phyloP scores from a whole-genome alignment of 306 rosid species.

The Lagenaria siceraria region DNA sequence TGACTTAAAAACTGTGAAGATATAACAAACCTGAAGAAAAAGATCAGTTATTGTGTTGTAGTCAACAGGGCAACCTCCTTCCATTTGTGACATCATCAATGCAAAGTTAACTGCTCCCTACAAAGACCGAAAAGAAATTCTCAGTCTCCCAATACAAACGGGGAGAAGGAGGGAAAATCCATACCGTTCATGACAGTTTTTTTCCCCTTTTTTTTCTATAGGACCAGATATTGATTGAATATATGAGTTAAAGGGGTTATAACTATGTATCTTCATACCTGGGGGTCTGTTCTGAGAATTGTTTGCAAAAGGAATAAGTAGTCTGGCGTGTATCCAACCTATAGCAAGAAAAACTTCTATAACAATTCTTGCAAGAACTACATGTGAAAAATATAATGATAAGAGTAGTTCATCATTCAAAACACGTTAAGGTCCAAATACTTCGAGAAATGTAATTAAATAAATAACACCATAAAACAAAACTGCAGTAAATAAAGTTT shows the following conservation, averaged over 20 bases:
- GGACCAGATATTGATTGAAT: background rate
- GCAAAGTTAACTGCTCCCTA: constrained; percentile 99
- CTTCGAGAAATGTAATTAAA: background rate
- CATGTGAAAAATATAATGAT: constrained; percentile 1
- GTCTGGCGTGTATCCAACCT: constrained; percentile 99
- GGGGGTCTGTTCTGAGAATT: constrained; percentile 94
- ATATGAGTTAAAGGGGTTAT: background rate
- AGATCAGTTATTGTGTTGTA: constrained; percentile 97
- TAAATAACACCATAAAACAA: background rate
- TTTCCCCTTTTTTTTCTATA: background rate
- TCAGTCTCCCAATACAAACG: background rate
- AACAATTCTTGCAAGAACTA: background rate
- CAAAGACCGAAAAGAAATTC: constrained; percentile 4
- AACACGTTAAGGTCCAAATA: background rate
- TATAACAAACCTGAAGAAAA: constrained; percentile 79
- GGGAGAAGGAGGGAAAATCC: background rate
- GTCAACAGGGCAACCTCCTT: constrained; percentile 97
- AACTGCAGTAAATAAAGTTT: background rate
- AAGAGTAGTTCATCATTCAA: background rate
- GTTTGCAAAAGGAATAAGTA: constrained; percentile 95
- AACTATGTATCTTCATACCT: constrained; percentile 28
- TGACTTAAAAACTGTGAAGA: background rate
- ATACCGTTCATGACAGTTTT: background rate
- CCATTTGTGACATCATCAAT: constrained; percentile 99
- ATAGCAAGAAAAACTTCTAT: constrained; percentile 15